phyloP scores from a whole-genome alignment of 169 alveolate genomes.

The Plasmodium chabaudi region DNA sequence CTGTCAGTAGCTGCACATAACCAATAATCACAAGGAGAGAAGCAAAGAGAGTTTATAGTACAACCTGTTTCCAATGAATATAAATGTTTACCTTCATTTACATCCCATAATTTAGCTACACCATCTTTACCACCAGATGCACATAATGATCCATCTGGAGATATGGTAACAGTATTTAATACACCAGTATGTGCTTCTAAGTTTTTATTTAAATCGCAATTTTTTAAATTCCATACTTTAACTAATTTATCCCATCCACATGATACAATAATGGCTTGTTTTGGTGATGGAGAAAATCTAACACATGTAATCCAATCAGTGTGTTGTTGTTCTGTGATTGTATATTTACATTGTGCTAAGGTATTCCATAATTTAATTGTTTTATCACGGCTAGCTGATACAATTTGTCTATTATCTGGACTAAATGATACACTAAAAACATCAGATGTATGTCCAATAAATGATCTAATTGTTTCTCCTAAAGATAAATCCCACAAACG shows the following conservation, averaged over 20 bases:
- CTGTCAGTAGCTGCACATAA: conserved; percentile 96
- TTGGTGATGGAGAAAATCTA: conserved; percentile 96
- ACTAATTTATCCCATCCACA: conserved; percentile 98
- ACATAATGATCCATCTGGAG: conserved; percentile 98
- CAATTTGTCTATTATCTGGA: conserved; percentile 98
- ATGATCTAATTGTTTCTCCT: conserved; percentile 93
- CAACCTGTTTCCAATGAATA: conserved; percentile 94
- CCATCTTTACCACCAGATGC: conserved; percentile 99
- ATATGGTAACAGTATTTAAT: conserved; percentile 94
- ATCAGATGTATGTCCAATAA: conserved; percentile 95
- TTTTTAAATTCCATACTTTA: conserved; percentile 95
- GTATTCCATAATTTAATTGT: conserved; percentile 98
- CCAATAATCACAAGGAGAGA: conserved; percentile 97
- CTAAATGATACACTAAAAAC: conserved; percentile 97
- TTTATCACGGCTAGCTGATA: conserved; percentile 98
- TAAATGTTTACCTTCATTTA: conserved; percentile 95
- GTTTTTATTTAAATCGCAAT: conserved; percentile 94
- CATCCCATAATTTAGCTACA: conserved; percentile 96
- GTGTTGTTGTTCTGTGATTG: conserved; percentile 94
- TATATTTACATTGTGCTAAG: conserved; percentile 97
- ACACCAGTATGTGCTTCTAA: conserved; percentile 97
- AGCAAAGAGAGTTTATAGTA: conserved; percentile 95
- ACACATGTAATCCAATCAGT: conserved; percentile 98
- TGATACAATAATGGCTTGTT: conserved; percentile 95
- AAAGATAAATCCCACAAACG: conserved; percentile 94